A percentile compares a stretch with the other conserved stretches of the same genome.
These are phyloP conservation scores for Leishmania arabica DNA, from an alignment of 208 protist genomes.

Conservation along the genomic window DNA sequence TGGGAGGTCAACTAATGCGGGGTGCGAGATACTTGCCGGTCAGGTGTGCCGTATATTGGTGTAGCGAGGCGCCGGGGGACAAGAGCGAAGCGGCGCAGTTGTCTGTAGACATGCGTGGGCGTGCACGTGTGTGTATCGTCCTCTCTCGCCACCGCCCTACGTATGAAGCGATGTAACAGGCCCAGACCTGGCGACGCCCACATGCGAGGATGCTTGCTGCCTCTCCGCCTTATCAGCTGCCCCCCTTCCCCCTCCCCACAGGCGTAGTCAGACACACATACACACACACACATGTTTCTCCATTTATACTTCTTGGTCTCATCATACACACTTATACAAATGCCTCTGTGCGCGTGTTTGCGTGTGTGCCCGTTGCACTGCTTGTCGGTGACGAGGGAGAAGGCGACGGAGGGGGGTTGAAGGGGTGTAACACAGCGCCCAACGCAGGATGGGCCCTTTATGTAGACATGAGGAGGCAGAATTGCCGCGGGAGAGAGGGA, in stretches of 20 bases:
- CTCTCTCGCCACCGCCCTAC: not conserved
- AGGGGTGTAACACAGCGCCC: not conserved
- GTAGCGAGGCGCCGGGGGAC: not conserved
- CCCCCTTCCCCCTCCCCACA: not conserved
- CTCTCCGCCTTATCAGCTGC: not conserved
- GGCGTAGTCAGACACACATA: not conserved
- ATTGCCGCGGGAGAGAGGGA: not conserved
- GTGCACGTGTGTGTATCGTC: not conserved
- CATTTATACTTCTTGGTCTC: not conserved
- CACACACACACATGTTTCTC: not conserved
- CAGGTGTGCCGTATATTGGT: not conserved
- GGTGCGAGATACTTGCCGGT: not conserved
- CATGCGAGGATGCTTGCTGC: not conserved
- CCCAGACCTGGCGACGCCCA: not conserved
- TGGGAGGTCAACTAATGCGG: constrained; percentile 64
- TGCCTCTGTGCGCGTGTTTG: not conserved
- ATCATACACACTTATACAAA: not conserved
- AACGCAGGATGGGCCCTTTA: not conserved
- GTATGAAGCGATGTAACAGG: not conserved
- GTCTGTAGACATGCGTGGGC: not conserved
- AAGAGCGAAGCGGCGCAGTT: not conserved
- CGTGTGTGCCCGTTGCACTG: not conserved
- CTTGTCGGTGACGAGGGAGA: not conserved
- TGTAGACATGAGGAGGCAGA: not conserved
- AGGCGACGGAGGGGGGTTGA: not conserved